Evolutionary conservation across 2,329 filamentous ascomycete genomes (phyloP).

Genomic region (Diaporthe citrichinensis): DNA sequence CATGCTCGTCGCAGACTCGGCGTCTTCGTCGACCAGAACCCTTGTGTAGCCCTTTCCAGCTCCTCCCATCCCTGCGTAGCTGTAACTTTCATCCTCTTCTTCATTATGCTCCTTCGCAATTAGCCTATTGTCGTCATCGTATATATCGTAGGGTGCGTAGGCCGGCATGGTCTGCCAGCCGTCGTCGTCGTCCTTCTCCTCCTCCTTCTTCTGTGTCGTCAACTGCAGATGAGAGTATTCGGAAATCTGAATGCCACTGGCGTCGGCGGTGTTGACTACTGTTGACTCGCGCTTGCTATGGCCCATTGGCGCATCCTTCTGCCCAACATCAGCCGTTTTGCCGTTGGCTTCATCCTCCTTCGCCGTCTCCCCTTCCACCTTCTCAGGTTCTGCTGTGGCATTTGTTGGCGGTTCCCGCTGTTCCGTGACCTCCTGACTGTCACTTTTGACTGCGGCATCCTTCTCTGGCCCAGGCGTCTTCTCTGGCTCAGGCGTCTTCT

Average conservation of each 20-base stretch:
- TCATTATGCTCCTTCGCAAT: constrained; percentile 84
- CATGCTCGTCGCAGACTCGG: constrained; percentile 92
- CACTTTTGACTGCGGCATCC: not conserved
- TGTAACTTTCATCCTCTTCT: constrained; percentile 75
- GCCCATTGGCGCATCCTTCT: constrained; percentile 43
- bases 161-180: constrained; percentile 97
- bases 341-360: not conserved
- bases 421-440: not conserved
- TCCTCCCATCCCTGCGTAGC: constrained; percentile 84
- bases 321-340: constrained; percentile 38
- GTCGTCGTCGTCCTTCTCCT: constrained; percentile 68
- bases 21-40: constrained; percentile 89
- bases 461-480: not conserved
- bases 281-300: constrained; percentile 57
- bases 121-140: constrained; percentile 92
- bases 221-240: constrained; percentile 94
- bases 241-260: constrained; percentile 64
- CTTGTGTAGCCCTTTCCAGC: constrained; percentile 96
- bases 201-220: constrained; percentile 63
- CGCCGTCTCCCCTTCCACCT: not conserved
- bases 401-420: not conserved
- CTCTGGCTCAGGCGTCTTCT: not conserved
- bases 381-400: not conserved
- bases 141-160: constrained; percentile 92
- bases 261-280: constrained; percentile 52